Conservation (phyloP, 2,329 filamentous ascomycete genomes). For the Ophiobolus disseminans region DNA sequence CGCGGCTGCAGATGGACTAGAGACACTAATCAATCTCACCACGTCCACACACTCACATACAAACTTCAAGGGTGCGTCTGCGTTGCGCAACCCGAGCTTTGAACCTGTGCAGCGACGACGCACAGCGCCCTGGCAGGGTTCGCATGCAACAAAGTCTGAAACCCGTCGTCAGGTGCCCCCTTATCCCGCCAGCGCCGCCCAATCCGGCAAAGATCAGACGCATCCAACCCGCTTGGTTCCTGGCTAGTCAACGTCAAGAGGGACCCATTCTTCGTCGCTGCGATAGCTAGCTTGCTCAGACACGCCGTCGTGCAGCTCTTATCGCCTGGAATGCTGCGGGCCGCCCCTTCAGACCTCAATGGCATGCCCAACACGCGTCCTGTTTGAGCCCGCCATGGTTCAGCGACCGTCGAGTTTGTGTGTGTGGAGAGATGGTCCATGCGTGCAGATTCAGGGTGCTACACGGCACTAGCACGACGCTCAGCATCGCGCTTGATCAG, state of each 20-base stretch:
- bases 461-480: constrained; percentile 1
- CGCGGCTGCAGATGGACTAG: neutral
- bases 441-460: neutral
- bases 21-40: neutral
- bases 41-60: neutral
- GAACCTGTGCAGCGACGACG: neutral
- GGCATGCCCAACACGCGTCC: constrained; percentile 4
- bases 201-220: neutral
- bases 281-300: no score
- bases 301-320: no score
- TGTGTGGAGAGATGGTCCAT: neutral
- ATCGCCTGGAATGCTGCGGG: constrained; percentile 4
- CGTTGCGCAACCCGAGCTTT: constrained; percentile 9
- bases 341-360: constrained; percentile 1
- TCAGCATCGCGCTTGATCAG: neutral
- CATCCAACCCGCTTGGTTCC: neutral
- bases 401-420: neutral
- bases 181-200: neutral
- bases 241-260: neutral
- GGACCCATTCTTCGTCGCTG: neutral
- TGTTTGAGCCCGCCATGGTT: no score
- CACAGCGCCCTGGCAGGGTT: neutral
- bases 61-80: neutral
- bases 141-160: neutral
- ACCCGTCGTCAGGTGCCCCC: neutral